These are phyloP conservation scores for Helichrysum umbraculigerum DNA, from an alignment of 129 eudicot genomes.

Conservation along the genomic window DNA sequence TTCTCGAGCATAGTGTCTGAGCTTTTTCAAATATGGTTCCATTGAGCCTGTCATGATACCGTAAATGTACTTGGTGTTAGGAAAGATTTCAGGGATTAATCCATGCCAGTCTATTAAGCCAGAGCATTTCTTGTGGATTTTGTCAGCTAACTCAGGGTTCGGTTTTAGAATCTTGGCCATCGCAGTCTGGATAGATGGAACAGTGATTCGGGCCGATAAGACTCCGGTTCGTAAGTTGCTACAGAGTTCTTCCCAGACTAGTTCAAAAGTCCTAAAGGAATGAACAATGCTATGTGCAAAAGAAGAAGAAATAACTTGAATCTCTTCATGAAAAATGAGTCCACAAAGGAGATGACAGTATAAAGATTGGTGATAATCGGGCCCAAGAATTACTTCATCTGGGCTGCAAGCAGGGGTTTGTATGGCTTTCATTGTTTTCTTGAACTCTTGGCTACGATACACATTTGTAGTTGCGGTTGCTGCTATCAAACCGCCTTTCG, in stretches of 20 bases:
- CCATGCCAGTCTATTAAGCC: conserved; percentile 79
- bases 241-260: conserved; percentile 71
- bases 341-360: conserved; percentile 91
- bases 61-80: conserved; percentile 73
- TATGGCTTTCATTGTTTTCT: conserved; percentile 68
- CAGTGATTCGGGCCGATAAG: conserved; percentile 52
- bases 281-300: conserved; percentile 90
- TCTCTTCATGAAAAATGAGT: conserved; percentile 54
- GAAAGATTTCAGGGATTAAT: conserved; percentile 68
- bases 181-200: conserved; percentile 56
- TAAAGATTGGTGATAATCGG: conserved; percentile 77
- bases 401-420: conserved; percentile 78
- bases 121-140: conserved; percentile 43
- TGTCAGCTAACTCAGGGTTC: conserved; percentile 65
- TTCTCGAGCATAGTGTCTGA: conserved; percentile 76
- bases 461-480: conserved; percentile 92
- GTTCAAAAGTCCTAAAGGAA: conserved; percentile 78
- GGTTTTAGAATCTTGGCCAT: conserved; percentile 65
- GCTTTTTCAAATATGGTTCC: conserved; percentile 76
- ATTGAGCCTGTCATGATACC: conserved; percentile 97
- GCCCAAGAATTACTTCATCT: conserved; percentile 79
- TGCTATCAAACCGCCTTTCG: conserved; percentile 77
- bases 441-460: conserved; percentile 53
- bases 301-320: conserved; percentile 64
- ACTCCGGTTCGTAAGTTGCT: conserved; percentile 59